A percentile compares a stretch with the other conserved stretches of the same genome.
phyloP scores from a whole-genome alignment of 106 monocot genomes.

The Acorus gramineus region DNA sequence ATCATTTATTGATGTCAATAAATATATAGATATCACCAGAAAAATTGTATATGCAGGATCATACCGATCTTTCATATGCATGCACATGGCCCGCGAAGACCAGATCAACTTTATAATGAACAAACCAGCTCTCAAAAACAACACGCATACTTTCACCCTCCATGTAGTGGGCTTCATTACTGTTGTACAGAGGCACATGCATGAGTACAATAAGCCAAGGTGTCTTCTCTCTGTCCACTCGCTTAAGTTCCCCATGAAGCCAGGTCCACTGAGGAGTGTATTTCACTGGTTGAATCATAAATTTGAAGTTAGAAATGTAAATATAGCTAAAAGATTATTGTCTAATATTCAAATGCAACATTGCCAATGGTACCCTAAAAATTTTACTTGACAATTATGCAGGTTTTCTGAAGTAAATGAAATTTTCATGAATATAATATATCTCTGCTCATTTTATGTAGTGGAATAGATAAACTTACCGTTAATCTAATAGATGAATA shows the following conservation, averaged over 20 bases:
- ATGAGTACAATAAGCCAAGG: conserved; percentile 97
- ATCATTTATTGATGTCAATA: neutral
- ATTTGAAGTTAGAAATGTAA: neutral
- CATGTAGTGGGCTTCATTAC: conserved; percentile 91
- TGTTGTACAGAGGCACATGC: conserved; percentile 89
- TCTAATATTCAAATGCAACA: no score
- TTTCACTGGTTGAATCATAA: conserved; percentile 43
- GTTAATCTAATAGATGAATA: no score
- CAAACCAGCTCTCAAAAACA: conserved; percentile 85
- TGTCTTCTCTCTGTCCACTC: conserved; percentile 81
- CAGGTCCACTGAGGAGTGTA: conserved; percentile 95
- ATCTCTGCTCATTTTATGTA: no score
- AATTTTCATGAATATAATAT: no score
- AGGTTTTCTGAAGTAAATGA: no score
- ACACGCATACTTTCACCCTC: conserved; percentile 94
- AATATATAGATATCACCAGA: neutral
- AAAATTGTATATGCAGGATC: neutral
- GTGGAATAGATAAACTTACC: no score
- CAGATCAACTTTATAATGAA: conserved; percentile 71
- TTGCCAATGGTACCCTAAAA: no score
- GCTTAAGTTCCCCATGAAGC: conserved; percentile 53
- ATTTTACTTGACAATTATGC: no score
- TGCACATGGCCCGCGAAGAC: conserved; percentile 96
- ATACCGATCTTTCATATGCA: conserved; percentile 98
- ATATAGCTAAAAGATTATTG: no score